These are phyloP conservation scores for Backusella westeae DNA, from an alignment of 192 early-diverging fungal genomes.

Conservation along the genomic window DNA sequence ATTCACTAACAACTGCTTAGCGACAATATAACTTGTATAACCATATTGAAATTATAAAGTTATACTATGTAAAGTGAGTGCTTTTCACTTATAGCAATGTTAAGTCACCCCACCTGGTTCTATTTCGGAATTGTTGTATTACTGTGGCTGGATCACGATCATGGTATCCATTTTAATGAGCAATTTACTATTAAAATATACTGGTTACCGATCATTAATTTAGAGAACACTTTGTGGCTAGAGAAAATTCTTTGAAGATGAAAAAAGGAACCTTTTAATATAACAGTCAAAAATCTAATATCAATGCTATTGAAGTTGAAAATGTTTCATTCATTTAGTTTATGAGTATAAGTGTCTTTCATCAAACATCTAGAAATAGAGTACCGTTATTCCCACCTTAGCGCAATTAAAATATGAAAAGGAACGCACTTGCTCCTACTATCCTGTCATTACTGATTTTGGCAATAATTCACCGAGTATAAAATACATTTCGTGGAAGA, in stretches of 20 bases:
- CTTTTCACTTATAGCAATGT: too few species aligned
- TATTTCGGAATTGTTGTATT: background rate
- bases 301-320: background rate
- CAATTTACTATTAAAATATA: background rate
- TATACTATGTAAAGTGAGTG: too few species aligned
- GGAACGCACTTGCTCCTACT: background rate
- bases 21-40: too few species aligned
- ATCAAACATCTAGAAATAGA: background rate
- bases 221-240: background rate
- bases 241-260: background rate
- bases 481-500: too few species aligned
- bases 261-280: background rate
- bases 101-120: background rate
- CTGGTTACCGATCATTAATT: background rate
- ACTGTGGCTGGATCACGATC: background rate
- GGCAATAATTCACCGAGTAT: background rate
- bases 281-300: background rate
- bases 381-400: too few species aligned
- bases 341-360: too few species aligned
- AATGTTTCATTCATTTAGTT: too few species aligned
- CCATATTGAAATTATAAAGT: too few species aligned
- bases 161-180: background rate
- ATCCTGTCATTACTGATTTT: background rate
- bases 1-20: too few species aligned
- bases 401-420: background rate